Percentiles rank a stretch among this genome's conserved stretches.
These are phyloP conservation scores for Piloderma croceum DNA, from an alignment of 768 basidiomycete genomes.

Conservation along the genomic window DNA sequence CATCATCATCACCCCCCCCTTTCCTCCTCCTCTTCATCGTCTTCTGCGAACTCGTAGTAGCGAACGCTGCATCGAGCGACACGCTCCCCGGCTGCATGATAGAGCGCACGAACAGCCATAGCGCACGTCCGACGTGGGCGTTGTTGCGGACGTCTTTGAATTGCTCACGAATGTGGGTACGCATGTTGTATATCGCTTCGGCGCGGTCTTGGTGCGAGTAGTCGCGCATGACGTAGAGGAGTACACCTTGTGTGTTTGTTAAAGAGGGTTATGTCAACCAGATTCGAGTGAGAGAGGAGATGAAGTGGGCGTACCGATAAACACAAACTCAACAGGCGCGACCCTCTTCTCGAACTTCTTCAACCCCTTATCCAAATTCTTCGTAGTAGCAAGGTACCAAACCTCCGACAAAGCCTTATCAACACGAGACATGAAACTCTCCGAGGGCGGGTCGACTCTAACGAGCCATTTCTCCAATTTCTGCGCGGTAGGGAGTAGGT, in stretches of 20 bases:
- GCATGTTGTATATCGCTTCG: constrained; percentile 50
- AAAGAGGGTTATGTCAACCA: too few relatives aligned
- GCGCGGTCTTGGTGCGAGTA: constrained; percentile 43
- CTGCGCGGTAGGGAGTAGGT: constrained; percentile 43
- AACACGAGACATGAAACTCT: constrained; percentile 49
- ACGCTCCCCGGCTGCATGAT: constrained; percentile 21
- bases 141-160: constrained; percentile 67
- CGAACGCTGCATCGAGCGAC: constrained; percentile 20
- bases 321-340: constrained; percentile 74
- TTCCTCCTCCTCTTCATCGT: constrained; percentile 30
- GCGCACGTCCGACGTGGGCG: constrained; percentile 41
- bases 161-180: constrained; percentile 46
- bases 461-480: constrained; percentile 49
- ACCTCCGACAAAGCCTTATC: constrained; percentile 48
- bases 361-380: constrained; percentile 43
- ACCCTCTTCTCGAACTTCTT: constrained; percentile 50
- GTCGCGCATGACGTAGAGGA: constrained; percentile 50
- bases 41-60: constrained; percentile 15
- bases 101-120: constrained; percentile 52
- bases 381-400: constrained; percentile 44
- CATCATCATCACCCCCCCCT: constrained; percentile 28
- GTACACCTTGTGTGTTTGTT: constrained; percentile 44
- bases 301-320: constrained; percentile 51
- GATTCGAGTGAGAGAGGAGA: too few relatives aligned
- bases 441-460: constrained; percentile 31